Conservation (phyloP, 768 basidiomycete genomes). For the Pleurotus cornucopiae region DNA sequence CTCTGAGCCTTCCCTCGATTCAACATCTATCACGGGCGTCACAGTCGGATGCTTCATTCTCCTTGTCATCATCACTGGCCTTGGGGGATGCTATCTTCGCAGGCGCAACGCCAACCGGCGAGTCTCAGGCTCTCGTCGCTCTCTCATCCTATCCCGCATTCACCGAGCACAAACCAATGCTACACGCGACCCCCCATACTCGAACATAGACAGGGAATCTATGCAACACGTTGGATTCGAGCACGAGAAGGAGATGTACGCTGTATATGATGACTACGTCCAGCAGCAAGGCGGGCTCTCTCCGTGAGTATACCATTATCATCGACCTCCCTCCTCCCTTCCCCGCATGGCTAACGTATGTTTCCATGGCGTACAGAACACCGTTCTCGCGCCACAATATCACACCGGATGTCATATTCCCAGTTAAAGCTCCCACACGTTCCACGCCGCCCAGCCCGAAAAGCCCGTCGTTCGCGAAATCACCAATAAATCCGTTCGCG, state of each 20-base stretch:
- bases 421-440: neutral
- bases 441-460: neutral
- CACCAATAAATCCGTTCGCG: neutral
- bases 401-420: conserved; percentile 2
- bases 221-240: conserved; percentile 1
- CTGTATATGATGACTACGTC: conserved; percentile 1
- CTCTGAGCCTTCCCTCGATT: neutral
- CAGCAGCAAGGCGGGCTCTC: conserved; percentile 2
- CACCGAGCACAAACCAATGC: neutral
- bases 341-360: neutral
- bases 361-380: neutral
- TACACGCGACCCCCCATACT: neutral
- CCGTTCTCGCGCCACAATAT: conserved; percentile 3
- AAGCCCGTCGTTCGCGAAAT: neutral
- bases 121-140: neutral
- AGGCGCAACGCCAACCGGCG: neutral
- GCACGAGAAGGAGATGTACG: conserved; percentile 2
- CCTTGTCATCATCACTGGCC: neutral
- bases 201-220: neutral
- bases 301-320: conserved; percentile 1
- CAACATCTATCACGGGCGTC: neutral
- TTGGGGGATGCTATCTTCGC: neutral
- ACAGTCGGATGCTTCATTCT: neutral
- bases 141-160: neutral
- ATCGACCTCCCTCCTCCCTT: neutral